Conservation (phyloP, 306 rosid species). For the Dryas alaskensis region DNA sequence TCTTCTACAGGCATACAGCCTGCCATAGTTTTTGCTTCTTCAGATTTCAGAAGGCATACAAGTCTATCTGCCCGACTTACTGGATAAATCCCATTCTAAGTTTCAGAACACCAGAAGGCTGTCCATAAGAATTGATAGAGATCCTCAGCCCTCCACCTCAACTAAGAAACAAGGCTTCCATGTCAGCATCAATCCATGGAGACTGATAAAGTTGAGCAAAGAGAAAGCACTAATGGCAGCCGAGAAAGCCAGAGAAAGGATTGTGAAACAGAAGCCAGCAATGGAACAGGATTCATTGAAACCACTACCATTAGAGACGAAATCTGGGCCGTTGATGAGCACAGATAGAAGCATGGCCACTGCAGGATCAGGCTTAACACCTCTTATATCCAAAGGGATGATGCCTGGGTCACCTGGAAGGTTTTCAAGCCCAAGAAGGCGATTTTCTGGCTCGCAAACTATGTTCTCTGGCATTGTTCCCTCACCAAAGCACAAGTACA, state of each 20-base stretch:
- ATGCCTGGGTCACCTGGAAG: slow-evolving; percentile 53
- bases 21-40: background rate
- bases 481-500: slow-evolving; percentile 74
- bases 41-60: slow-evolving; percentile 9
- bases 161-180: slow-evolving; percentile 59
- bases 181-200: slow-evolving; percentile 83
- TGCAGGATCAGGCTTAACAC: slow-evolving; percentile 39
- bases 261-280: slow-evolving; percentile 50
- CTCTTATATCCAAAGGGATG: slow-evolving; percentile 43
- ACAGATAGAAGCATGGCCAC: slow-evolving; percentile 29
- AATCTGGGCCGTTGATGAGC: slow-evolving; percentile 43
- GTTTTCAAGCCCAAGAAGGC: slow-evolving; percentile 83
- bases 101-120: slow-evolving; percentile 63
- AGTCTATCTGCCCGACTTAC: slow-evolving; percentile 16
- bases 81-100: slow-evolving; percentile 21
- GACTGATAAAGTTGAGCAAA: slow-evolving; percentile 69
- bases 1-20: slow-evolving; percentile 4
- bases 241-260: slow-evolving; percentile 77
- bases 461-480: slow-evolving; percentile 44
- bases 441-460: slow-evolving; percentile 67
- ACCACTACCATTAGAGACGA: slow-evolving; percentile 83
- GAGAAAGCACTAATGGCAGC: slow-evolving; percentile 79
- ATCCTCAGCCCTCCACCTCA: slow-evolving; percentile 45
- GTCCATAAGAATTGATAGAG: slow-evolving; percentile 73
- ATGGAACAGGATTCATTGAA: slow-evolving; percentile 46